Base-by-base conservation (phyloP, 306 rosid species). In the Notholithocarpus densiflorus region DNA sequence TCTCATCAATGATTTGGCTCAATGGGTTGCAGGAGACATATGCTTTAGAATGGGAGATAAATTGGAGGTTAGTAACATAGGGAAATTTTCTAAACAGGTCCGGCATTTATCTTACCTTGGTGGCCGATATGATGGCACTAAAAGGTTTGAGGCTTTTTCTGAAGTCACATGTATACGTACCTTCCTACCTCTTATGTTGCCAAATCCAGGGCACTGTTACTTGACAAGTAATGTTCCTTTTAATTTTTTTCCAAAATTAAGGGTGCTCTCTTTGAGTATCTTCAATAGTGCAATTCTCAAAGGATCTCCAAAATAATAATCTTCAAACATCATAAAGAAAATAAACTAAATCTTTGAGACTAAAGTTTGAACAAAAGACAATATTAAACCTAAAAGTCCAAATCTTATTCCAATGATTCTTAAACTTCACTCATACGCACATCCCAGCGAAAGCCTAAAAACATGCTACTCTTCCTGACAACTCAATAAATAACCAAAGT, bases 161-260 rank as follows among this genome's bases (percentile, higher is more conserved):
- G 34, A 61, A 26, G 34, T 26, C n/a, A 26, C 7, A 12, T 26
- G 34, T 61, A 11, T 61, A 24, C 68, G 68, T 4, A 61, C 68
- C 34, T 61, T 61, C 34, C 85, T 94, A 79, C 81, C 68, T 26
- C 18, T 60, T 23, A 60, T 48, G 34, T 4, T 60, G 29, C 32
- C 66, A 11, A 1, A 2, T 60, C 68, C 0, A 26, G 11, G 21
- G 21, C 0, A 1, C 1, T 5, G 45, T 64, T 29, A 29, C 19
- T 64, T 64, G 70, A 5, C 43, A 3, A 4, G 9, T 5, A 0
- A 64, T 15, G 70, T 17, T 64, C 1, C 68, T 26, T 10, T 64
- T 29, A 0, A 64, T 0, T 77, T 48, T 21, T 3, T 65, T 11
- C 20, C 5, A 4, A 24, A 2, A 12, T 56, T 21, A 13, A 18